Base-by-base conservation (phyloP, 2,329 filamentous ascomycete species). In the Magnaporthiopsis incrustans region DNA sequence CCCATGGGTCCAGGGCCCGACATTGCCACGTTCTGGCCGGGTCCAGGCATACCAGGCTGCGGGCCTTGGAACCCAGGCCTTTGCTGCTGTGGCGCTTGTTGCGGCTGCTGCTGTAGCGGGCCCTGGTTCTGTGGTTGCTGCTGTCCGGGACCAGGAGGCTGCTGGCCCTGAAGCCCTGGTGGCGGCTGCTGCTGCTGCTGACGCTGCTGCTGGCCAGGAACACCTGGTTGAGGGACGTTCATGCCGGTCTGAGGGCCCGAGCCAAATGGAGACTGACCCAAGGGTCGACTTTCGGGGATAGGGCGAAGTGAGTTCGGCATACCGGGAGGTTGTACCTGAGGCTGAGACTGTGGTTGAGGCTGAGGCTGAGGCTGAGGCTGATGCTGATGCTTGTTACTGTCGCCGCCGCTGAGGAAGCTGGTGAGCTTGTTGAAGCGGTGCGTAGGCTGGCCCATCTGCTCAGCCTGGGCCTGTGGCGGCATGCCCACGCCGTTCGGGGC, bases 21-120 rank as follows among this genome's bases (percentile, higher is more conserved):
- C n/a, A 53, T 25, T 53, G 44, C 44, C 22, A 3, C 6, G n/a
- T 53, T 58, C 57, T 58, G 57, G 57, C 57, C 57, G 11, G 44
- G 44, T 53, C 44, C 38, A 18, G 38, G 38, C 56, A 57, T 57
- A 18, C n/a, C n/a, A 57, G n/a, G n/a, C 56, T 57, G 56, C 5
- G 56, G 56, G 26, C 56, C 57, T 32, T 58, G 57, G 15, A 32
- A 32, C 14, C n/a, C 57, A 18, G 59, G 44, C 38, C 33, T n/a
- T 57, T 62, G 63, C 30, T 64, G 63, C 33, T 57, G 50, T 56
- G 57, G 53, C 30, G 44, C 22, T 15, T 59, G 64, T 56, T 65
- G 64, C 22, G 8, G 57, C 18, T 27, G 30, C 12, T 30, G 57
- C 30, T 22, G 26, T 4, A 4, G 57, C 25, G 57, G 30, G n/a